Base-by-base conservation (phyloP, 73 alveolate species). In the Blepharisma japonicum region DNA sequence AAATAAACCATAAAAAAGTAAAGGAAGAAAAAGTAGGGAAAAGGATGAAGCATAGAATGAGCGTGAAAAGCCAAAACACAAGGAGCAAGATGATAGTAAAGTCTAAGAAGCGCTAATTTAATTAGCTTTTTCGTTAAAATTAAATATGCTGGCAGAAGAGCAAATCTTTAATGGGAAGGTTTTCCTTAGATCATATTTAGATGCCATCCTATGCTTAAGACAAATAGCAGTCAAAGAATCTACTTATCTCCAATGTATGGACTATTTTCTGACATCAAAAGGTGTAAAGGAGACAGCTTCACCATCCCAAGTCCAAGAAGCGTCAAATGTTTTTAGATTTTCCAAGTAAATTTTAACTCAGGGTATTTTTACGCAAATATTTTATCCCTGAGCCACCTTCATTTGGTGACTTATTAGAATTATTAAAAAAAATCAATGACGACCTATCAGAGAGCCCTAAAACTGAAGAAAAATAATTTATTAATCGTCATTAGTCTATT, bases 91-190 rank as follows among this genome's bases (percentile, higher is more conserved):
- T 61, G 74, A 61, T 61, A 14, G 23, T 61, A 32, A 32, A 32
- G 42, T 1, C 42, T 32, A 32, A 32, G 42, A 32, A 3, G 42
- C 42, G 42, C 42, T 32, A 32, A 32, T 32, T 32, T 32, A 32
- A 32, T 32, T 32, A 32, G 42, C 42, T 32, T 32, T 32, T 32
- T 32, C 42, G 42, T 32, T 32, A 32, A n/a, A 32, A 32, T 32
- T 61, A 18, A 61, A 18, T 20, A 61, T 61, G 74, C 38, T 61
- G 14, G 23, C 47, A 9, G 74, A 61, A 61, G 23, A 61, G 38
- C 74, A 61, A 39, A 25, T 61, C 23, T 61, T 20, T 61, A 39
- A 61, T 18, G 74, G 47, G 39, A 61, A 61, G 23, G 74, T 61
- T 39, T 61, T 61, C 23, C 23, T 61, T 8, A n/a, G 74, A 25